phyloP scores from a whole-genome alignment of 352 stramenopile species.

The Phytophthora pluvialis region DNA sequence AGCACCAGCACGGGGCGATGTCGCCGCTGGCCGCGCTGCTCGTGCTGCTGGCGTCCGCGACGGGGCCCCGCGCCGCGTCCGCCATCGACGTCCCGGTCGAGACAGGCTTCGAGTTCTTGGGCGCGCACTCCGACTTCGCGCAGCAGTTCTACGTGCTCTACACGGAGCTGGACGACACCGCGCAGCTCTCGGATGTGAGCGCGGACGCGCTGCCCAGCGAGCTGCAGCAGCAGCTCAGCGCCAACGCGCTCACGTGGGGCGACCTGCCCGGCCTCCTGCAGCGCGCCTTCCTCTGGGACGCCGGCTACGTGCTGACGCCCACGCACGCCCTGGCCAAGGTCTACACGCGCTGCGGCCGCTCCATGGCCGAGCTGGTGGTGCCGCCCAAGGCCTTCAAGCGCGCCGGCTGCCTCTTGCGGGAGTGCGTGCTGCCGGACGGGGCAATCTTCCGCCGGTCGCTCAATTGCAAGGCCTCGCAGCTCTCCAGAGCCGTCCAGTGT shows the following conservation, averaged over 20 bases:
- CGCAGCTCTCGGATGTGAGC: constrained; percentile 37
- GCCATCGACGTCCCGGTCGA: constrained; percentile 50
- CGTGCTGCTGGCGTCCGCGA: not conserved
- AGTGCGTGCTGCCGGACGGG: constrained; percentile 25
- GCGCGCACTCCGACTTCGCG: constrained; percentile 68
- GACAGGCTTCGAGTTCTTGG: constrained; percentile 56
- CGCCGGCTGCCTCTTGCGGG: constrained; percentile 46
- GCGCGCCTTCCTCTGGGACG: constrained; percentile 72
- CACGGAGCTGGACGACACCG: constrained; percentile 37
- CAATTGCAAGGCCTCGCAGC: constrained; percentile 50
- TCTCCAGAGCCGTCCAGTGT: constrained; percentile 56
- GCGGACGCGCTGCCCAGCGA: constrained; percentile 32
- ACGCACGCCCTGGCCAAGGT: constrained; percentile 44
- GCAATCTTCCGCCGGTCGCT: constrained; percentile 49
- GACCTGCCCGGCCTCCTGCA: constrained; percentile 66
- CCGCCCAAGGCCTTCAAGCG: constrained; percentile 61
- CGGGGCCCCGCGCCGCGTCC: not conserved
- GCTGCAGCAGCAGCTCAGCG: constrained; percentile 39
- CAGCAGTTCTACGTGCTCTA: constrained; percentile 72
- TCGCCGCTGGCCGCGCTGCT: constrained; percentile 12
- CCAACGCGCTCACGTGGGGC: constrained; percentile 48
- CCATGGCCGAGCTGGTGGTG: constrained; percentile 75
- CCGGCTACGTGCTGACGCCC: constrained; percentile 58
- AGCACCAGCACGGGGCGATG: not conserved
- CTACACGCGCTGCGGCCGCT: constrained; percentile 68